Evolutionary conservation across 2,329 filamentous ascomycete genomes (phyloP), one percentile per base, ranked within the genome.

Genomic region (Alternaria gaisen): DNA sequence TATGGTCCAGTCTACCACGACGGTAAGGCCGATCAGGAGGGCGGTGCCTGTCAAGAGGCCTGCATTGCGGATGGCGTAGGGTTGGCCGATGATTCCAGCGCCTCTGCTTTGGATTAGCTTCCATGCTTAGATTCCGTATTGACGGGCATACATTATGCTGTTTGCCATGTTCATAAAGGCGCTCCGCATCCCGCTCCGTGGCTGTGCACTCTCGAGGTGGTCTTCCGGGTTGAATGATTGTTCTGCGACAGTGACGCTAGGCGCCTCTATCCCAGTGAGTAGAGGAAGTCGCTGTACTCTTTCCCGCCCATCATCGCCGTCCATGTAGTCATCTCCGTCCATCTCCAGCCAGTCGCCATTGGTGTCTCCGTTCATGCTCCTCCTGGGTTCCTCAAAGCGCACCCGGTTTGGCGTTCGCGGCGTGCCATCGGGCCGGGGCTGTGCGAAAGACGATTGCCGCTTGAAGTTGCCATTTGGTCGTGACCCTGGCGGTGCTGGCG

Each of bases 131-230:
- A 10, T 14, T 22, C 18, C 5, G 0, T 36, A 0, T 11, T 16
- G 1, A 18, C 4, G 24, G 18, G 48, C 80, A 68, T 67, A 82
- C 80, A 99, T 97, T 77, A 99, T 99, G 72, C 92, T 96, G 82
- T 99, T 99, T 65, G 95, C 94, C 95, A 99, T 99, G 81, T 99
- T 99, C 93, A 98, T 97, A 70, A 99, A 98, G 3, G 95, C 94
- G 76, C 91, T 92, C 64, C 87, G 85, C 81, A 98, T 85, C 5
- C 91, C 91, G 59, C 92, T 97, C 81, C 94, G 94, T 47, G 94
- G 93, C 58, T 94, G 86, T 20, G 86, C 84, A 64, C 79, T 83
- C 68, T 88, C 86, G 58, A 89, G 75, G 60, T 87, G 80, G 53
- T 89, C 85, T 68, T 88, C 85, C 0, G 85, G 83, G 56, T 87